Evolutionary conservation across 148 eudicot genomes (phyloP), one percentile per base, ranked within the genome.

Genomic region (Rhododendron henanense): DNA sequence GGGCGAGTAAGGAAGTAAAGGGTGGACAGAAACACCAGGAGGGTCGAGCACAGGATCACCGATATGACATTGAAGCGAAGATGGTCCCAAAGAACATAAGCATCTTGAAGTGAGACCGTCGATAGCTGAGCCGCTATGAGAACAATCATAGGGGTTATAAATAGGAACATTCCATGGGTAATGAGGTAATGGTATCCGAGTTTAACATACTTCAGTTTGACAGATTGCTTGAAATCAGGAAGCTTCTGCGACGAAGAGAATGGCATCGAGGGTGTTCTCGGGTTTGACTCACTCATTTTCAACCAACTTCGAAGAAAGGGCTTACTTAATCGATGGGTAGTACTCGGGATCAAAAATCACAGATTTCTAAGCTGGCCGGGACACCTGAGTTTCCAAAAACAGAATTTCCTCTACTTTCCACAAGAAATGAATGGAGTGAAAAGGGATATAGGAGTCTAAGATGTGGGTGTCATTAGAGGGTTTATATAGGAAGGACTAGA

Each of bases 161-260:
- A 88, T 31, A 93, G 65, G 83, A 87, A 86, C 91, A 91, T 90
- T 37, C 91, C 91, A 90, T 92, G 94, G 84, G 91, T 90, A 77
- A 92, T 91, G n/a, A 92, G 90, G 89, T 88, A 74, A 88, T 89
- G 93, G 81, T 91, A 93, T 31, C 93, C 94, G 25, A 93, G 85
- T 88, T 93, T 93, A 8, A 93, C 92, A 75, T 93, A 91, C 73
- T 91, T 93, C 88, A 93, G 71, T 78, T 93, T 93, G n/a, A 93
- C 82, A 25, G 93, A 90, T 44, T 90, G 84, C 84, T 85, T 85
- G 85, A 90, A 91, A 87, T 91, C 93, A 37, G 93, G 94, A 35
- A 93, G 94, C 48, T 84, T 88, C 18, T 89, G 84, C 23, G 92
- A 87, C 23, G 80, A 63, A 67, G 93, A 85, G 73, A 88, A 84